Conservation (phyloP, 1,284 basidiomycete species). For the Rhodotorula sp. region DNA sequence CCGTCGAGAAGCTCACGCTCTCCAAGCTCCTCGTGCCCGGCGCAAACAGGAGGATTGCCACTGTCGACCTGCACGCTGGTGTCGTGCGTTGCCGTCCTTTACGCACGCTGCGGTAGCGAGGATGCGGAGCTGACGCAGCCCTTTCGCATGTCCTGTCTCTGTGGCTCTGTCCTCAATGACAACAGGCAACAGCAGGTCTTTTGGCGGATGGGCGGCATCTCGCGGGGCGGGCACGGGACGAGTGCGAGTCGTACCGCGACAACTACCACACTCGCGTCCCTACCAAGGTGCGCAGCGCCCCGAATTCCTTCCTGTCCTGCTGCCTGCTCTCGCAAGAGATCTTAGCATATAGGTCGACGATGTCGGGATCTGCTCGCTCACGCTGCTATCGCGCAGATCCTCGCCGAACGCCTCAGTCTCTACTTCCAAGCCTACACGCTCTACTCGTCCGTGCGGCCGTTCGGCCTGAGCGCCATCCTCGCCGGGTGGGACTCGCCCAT, state of each 20-base stretch:
- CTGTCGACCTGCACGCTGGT: slow-evolving; percentile 89
- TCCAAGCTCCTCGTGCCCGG: slow-evolving; percentile 95
- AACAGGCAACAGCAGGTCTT: slow-evolving; percentile 85
- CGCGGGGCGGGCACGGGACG: slow-evolving; percentile 79
- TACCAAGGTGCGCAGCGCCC: slow-evolving; percentile 64
- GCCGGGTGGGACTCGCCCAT: slow-evolving; percentile 58
- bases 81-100: slow-evolving; percentile 59
- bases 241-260: slow-evolving; percentile 75
- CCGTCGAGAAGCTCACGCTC: slow-evolving; percentile 96
- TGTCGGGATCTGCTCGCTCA: too few relatives aligned
- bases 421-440: slow-evolving; percentile 96
- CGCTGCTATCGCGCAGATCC: slow-evolving; percentile 57
- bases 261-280: slow-evolving; percentile 74
- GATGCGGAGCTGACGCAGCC: neutral
- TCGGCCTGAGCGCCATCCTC: slow-evolving; percentile 90
- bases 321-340: too few relatives aligned
- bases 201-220: slow-evolving; percentile 92
- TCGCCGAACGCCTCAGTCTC: slow-evolving; percentile 80
- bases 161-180: too few relatives aligned
- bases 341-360: too few relatives aligned
- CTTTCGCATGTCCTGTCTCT: neutral
- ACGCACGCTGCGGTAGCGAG: too few relatives aligned
- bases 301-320: neutral
- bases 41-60: slow-evolving; percentile 89
- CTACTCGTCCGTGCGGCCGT: slow-evolving; percentile 96